Conservation (phyloP, 2,329 filamentous ascomycete genomes). For the Fusarium sp. region DNA sequence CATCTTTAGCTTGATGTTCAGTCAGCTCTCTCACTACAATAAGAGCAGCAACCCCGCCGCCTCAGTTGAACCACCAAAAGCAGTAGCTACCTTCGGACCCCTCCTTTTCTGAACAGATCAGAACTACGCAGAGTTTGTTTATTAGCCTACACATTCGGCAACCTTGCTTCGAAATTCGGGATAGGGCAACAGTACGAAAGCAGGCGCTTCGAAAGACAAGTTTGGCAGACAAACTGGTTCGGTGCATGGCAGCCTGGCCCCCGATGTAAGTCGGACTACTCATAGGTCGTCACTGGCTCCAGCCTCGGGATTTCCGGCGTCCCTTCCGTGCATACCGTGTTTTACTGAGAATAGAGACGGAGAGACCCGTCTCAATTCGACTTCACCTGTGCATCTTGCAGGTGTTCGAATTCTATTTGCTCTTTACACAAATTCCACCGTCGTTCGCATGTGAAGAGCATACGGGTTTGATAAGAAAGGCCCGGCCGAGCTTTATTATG, state of each 20-base stretch:
- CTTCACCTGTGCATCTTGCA: background rate
- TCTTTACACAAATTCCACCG: background rate
- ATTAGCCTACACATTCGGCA: background rate
- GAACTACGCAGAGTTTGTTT: background rate
- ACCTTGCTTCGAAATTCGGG: background rate
- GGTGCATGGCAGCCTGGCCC: background rate
- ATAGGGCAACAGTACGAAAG: background rate
- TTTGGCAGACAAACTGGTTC: background rate
- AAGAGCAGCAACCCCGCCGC: background rate
- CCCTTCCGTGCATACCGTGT: background rate
- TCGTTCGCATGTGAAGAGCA: background rate
- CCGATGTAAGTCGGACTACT: background rate
- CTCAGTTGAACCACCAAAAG: too few species aligned
- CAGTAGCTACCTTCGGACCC: background rate
- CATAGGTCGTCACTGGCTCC: background rate
- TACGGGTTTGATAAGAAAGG: background rate
- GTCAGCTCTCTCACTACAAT: background rate
- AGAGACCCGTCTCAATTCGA: background rate
- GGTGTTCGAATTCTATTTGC: background rate
- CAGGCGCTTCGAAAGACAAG: background rate
- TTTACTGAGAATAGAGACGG: background rate
- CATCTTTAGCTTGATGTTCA: background rate
- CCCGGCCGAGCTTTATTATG: background rate
- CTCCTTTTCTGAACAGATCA: background rate
- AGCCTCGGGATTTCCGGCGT: too few species aligned